Conservation (phyloP, 2,329 filamentous ascomycete species). For the Lachnellula suecica region DNA sequence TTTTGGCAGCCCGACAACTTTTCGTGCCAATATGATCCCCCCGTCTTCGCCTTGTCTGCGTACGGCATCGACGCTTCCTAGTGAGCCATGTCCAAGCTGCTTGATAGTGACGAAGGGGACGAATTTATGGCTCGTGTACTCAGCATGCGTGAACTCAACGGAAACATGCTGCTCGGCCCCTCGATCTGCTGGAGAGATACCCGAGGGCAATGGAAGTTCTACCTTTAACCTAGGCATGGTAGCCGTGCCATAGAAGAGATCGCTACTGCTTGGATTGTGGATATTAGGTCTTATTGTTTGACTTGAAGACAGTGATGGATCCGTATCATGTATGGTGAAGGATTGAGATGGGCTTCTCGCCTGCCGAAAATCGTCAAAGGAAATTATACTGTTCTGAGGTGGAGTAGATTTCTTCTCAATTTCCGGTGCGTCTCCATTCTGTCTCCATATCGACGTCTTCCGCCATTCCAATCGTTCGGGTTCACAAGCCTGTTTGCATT, state of each 20-base stretch:
- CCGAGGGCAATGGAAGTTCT: too few relatives aligned
- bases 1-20: conserved; percentile 13
- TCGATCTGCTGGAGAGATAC: neutral
- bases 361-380: neutral
- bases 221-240: neutral
- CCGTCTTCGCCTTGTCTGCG: neutral
- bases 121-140: conserved; percentile 11
- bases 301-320: neutral
- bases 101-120: conserved; percentile 11
- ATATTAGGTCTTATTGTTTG: neutral
- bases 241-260: neutral
- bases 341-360: neutral
- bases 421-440: neutral
- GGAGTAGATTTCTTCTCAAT: neutral
- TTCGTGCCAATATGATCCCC: conserved; percentile 10
- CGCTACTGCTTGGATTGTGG: neutral
- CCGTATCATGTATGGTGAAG: neutral
- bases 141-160: conserved; percentile 7
- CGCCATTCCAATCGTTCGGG: neutral
- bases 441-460: neutral
- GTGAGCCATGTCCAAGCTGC: conserved; percentile 17
- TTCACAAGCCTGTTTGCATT: conserved; percentile 4
- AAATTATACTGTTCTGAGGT: neutral
- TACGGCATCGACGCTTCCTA: conserved; percentile 18
- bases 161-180: neutral